These are phyloP conservation scores for Wallacemonas sp. DNA, from an alignment of 208 protist species.

Conservation along the genomic window DNA sequence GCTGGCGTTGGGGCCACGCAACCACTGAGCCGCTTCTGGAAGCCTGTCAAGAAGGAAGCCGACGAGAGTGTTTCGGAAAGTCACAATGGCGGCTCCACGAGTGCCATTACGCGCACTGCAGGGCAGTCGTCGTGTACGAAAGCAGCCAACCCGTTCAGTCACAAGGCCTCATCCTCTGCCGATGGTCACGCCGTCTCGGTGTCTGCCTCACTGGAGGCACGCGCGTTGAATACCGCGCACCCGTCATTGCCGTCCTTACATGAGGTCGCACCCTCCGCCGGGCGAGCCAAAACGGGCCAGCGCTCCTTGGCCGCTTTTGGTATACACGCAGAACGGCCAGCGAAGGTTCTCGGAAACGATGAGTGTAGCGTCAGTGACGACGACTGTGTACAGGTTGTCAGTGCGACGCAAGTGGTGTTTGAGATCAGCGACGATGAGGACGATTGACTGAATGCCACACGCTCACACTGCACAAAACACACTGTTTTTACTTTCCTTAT, in stretches of 20 bases:
- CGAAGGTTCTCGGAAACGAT: no score
- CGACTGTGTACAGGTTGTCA: constrained; percentile 32
- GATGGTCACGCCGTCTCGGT: neutral
- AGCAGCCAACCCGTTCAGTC: neutral
- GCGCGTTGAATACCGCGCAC: no score
- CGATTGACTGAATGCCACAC: no score
- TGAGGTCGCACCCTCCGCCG: no score
- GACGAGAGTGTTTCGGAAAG: no score
- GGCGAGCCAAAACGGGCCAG: neutral
- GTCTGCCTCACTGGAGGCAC: neutral
- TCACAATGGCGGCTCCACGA: no score
- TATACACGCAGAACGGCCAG: neutral
- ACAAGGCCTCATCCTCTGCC: neutral
- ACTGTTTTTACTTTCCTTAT: no score
- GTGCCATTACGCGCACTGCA: no score
- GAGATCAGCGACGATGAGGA: constrained; percentile 62
- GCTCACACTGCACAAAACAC: no score
- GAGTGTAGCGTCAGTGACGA: constrained; percentile 17
- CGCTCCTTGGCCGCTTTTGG: neutral
- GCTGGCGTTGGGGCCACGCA: constrained; percentile 50
- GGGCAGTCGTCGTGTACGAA: neutral
- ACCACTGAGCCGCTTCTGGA: constrained; percentile 61
- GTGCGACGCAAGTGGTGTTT: constrained; percentile 27
- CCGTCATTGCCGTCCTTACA: no score
- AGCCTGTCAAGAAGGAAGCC: constrained; percentile 9